A percentile compares a stretch with the other conserved stretches of the same genome.
Conservation (phyloP, 2,329 filamentous ascomycete species). For the Sporothrix pallida region DNA sequence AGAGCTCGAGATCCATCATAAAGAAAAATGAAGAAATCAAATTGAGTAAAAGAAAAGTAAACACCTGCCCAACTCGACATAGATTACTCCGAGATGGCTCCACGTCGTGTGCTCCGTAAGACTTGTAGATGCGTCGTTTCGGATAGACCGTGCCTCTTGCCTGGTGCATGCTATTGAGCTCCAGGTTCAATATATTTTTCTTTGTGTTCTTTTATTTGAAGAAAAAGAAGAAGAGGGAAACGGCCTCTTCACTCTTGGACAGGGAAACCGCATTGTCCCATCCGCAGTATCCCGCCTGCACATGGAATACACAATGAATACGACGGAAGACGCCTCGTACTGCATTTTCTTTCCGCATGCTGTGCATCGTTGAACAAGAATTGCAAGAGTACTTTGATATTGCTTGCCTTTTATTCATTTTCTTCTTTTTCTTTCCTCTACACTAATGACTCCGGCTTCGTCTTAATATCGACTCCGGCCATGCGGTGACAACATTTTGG, state of each 20-base stretch:
- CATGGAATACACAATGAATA: background rate
- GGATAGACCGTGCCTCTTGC: background rate
- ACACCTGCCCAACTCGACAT: background rate
- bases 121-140: slow-evolving; percentile 4
- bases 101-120: background rate
- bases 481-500: background rate
- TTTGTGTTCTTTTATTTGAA: background rate
- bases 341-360: slow-evolving; percentile 23
- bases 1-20: background rate
- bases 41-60: no score
- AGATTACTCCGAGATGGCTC: background rate
- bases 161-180: background rate
- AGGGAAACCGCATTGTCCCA: background rate
- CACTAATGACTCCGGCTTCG: background rate
- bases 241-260: background rate
- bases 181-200: background rate
- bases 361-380: background rate
- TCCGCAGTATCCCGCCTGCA: no score
- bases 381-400: background rate
- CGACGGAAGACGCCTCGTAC: slow-evolving; percentile 16
- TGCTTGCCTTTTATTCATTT: background rate
- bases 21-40: background rate
- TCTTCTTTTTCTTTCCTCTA: background rate
- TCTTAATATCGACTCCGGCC: background rate
- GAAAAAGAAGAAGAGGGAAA: background rate